Base-by-base conservation (phyloP, 2,329 filamentous ascomycete species). In the Fonsecaea erecta region DNA sequence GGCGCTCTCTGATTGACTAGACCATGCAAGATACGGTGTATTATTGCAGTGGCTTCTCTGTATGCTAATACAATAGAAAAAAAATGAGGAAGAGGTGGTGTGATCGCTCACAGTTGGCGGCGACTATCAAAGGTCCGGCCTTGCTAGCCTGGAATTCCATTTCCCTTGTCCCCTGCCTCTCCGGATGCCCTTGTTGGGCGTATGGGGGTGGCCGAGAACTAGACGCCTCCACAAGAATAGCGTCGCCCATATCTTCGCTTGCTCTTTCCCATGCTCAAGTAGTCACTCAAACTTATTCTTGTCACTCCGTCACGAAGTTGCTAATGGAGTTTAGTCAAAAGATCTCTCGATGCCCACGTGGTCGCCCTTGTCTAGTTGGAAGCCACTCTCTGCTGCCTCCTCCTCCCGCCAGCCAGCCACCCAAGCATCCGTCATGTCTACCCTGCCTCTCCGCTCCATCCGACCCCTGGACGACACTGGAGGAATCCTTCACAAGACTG, bases 341-440 rank as follows among this genome's bases (percentile, higher is more conserved):
- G 43, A 48, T 48, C 43, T 48, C n/a, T 21, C 18, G 18, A 48
- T 48, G 21, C 43, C 43, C 43, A 48, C 43, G 43, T 48, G 43
- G 43, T 48, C 12, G 21, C 8, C 43, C 43, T 48, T 24, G 43
- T 48, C 43, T 48, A 48, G 43, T 14, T 24, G 43, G 8, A 48
- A 48, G 43, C 43, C 43, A 24, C 43, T 48, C 24, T 48, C 12
- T 24, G 1, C 18, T 30, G 3, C 28, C 8, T 30, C 28, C 8
- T 8, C 28, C 18, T 18, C 24, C 21, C 43, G n/a, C n/a, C 18
- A 48, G 43, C 43, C 18, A 48, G 21, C 43, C 43, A 48, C 18
- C 43, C 43, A 48, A 24, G 18, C 9, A 12, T 48, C 43, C n/a
- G 1, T 11, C 40, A 11, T 24, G 6, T 46, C 18, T 11, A n/a